A percentile compares a stretch with the other conserved stretches of the same genome.
These are phyloP conservation scores for Talinum fruticosum DNA, from an alignment of 148 eudicot species.

Conservation along the genomic window DNA sequence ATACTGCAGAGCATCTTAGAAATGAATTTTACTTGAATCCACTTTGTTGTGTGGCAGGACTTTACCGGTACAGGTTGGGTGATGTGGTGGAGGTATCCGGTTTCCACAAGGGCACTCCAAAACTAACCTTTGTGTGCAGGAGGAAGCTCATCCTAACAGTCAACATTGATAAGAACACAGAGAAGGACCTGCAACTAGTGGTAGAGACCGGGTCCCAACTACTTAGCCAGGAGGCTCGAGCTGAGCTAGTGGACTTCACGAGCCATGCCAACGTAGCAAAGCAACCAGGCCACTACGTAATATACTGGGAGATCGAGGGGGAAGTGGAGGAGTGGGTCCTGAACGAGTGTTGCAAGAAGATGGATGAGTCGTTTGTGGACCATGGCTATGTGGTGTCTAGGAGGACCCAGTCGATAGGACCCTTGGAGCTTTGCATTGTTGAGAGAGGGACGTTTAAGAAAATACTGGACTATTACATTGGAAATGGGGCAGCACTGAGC, in stretches of 20 bases:
- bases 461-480: slow-evolving; percentile 55
- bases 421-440: slow-evolving; percentile 62
- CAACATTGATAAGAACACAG: slow-evolving; percentile 84
- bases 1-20: no score
- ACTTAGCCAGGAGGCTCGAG: slow-evolving; percentile 32
- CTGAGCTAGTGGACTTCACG: slow-evolving; percentile 72
- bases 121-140: slow-evolving; percentile 61
- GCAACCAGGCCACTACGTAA: slow-evolving; percentile 67
- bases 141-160: slow-evolving; percentile 66
- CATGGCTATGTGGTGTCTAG: slow-evolving; percentile 70
- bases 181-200: slow-evolving; percentile 66
- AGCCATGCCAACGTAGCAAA: slow-evolving; percentile 56
- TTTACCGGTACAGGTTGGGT: slow-evolving; percentile 72
- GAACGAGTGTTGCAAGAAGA: slow-evolving; percentile 48
- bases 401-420: slow-evolving; percentile 53
- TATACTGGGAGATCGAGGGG: slow-evolving; percentile 79
- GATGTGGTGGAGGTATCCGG: slow-evolving; percentile 75
- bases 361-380: slow-evolving; percentile 68
- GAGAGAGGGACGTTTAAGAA: slow-evolving; percentile 61
- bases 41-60: slow-evolving; percentile 38
- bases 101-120: slow-evolving; percentile 54
- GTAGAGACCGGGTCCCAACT: slow-evolving; percentile 56
- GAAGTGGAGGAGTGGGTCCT: slow-evolving; percentile 44
- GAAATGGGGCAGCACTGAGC: slow-evolving; percentile 66
- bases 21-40: not conserved